Conservation (phyloP, 139 green algal species). For the Chlamydomonas eustigma region DNA sequence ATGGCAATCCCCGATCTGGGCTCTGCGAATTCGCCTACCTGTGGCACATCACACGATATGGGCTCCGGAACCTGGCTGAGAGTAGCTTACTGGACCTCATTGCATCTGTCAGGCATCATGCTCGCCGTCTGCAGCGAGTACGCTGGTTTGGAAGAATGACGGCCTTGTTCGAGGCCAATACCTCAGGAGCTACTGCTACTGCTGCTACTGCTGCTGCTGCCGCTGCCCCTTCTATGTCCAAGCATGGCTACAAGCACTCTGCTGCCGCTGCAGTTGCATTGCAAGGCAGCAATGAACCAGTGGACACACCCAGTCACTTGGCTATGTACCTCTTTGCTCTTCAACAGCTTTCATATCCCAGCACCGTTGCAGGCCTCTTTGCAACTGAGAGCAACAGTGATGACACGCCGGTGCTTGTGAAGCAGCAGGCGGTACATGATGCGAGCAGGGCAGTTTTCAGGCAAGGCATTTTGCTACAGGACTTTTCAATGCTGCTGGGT, state of each 20-base stretch:
- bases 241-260: no score
- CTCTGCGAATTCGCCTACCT: slow-evolving; percentile 51
- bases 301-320: slow-evolving; percentile 30
- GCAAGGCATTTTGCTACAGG: background rate
- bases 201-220: slow-evolving; percentile 11
- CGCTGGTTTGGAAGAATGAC: slow-evolving; percentile 32
- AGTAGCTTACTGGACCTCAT: slow-evolving; percentile 52
- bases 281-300: slow-evolving; percentile 20
- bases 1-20: slow-evolving; percentile 23
- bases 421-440: slow-evolving; percentile 18
- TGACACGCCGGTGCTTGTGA: slow-evolving; percentile 19
- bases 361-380: slow-evolving; percentile 11
- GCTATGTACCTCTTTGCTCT: slow-evolving; percentile 35
- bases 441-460: slow-evolving; percentile 18
- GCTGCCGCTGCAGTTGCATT: slow-evolving; percentile 10
- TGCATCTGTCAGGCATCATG: slow-evolving; percentile 36
- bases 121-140: background rate
- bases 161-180: background rate
- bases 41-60: slow-evolving; percentile 59
- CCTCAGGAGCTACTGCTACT: background rate
- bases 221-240: background rate
- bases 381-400: background rate
- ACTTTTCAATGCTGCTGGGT: no score
- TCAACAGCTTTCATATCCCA: slow-evolving; percentile 22
- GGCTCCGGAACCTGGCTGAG: slow-evolving; percentile 55